These are phyloP conservation scores for Curvularia hawaiiensis DNA, from an alignment of 2,329 filamentous ascomycete species.

Conservation along the genomic window DNA sequence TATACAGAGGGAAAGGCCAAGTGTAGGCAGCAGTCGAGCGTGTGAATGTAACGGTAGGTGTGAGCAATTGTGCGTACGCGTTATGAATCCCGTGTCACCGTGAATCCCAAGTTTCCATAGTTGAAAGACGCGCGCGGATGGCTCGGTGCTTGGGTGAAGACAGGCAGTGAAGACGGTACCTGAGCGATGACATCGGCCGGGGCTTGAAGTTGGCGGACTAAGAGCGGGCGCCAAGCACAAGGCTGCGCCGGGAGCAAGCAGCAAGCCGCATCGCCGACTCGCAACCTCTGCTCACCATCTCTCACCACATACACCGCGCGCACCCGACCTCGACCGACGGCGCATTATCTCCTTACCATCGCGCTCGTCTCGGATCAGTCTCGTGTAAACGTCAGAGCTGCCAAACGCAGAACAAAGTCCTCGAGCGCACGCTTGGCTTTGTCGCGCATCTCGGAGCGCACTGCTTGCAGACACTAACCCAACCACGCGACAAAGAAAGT, in stretches of 20 bases:
- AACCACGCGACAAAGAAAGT: slow-evolving; percentile 33
- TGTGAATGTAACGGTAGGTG: not conserved
- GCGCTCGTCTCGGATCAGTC: slow-evolving; percentile 17
- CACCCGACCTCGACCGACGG: slow-evolving; percentile 12
- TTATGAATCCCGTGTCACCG: slow-evolving; percentile 12
- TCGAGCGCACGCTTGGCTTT: slow-evolving; percentile 9
- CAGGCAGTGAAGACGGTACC: slow-evolving; percentile 17
- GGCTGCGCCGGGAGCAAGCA: slow-evolving; percentile 3
- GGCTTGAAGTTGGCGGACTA: slow-evolving; percentile 15
- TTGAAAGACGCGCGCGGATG: slow-evolving; percentile 6
- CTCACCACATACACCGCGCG: slow-evolving; percentile 16
- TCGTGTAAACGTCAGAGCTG: slow-evolving; percentile 1
- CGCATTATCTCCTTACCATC: slow-evolving; percentile 16
- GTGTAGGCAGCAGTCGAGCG: not conserved
- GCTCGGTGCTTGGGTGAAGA: slow-evolving; percentile 4
- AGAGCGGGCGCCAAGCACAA: slow-evolving; percentile 16
- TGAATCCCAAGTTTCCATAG: slow-evolving; percentile 11
- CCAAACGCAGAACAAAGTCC: slow-evolving; percentile 1
- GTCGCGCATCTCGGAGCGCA: slow-evolving; percentile 12
- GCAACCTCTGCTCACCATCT: slow-evolving; percentile 12
- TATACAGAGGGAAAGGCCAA: slow-evolving; percentile 2
- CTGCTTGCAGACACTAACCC: slow-evolving; percentile 16
- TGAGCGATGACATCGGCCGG: slow-evolving; percentile 28
- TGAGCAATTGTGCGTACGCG: not conserved
- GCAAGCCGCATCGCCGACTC: slow-evolving; percentile 14